phyloP scores from a whole-genome alignment of 1,139 yeast species.

The Protomyces arabidopsidicola region DNA sequence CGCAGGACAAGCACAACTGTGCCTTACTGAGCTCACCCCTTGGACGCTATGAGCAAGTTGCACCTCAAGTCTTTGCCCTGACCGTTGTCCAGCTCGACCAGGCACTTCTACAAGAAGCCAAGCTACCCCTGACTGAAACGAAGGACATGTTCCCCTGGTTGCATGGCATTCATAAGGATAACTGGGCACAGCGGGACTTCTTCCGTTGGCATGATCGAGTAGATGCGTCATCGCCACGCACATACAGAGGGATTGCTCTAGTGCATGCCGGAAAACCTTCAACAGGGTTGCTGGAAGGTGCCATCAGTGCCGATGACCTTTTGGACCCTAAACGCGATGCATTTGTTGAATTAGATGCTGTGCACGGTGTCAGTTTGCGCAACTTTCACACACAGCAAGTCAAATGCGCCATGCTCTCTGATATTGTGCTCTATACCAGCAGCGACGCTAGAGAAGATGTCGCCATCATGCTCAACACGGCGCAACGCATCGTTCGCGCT shows the following conservation, averaged over 20 bases:
- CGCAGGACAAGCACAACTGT: not conserved
- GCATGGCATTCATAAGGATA: conserved; percentile 54
- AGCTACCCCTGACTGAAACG: conserved; percentile 61
- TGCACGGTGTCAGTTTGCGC: conserved; percentile 62
- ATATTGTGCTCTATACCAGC: conserved; percentile 58
- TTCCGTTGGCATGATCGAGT: conserved; percentile 25
- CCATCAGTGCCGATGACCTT: conserved; percentile 58
- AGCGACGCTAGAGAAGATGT: conserved; percentile 33
- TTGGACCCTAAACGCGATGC: conserved; percentile 41
- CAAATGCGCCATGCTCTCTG: conserved; percentile 63
- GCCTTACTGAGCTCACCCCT: not conserved
- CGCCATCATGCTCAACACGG: conserved; percentile 27
- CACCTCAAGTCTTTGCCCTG: conserved; percentile 35
- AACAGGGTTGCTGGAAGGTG: conserved; percentile 54
- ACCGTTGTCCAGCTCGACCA: conserved; percentile 36
- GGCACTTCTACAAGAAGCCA: conserved; percentile 38
- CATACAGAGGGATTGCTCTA: conserved; percentile 2
- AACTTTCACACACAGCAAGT: conserved; percentile 75
- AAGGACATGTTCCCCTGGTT: conserved; percentile 81
- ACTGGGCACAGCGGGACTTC: conserved; percentile 39
- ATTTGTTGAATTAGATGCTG: conserved; percentile 59
- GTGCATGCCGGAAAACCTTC: not conserved
- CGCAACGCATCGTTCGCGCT: conserved; percentile 7
- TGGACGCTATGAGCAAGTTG: not conserved
- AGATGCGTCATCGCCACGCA: conserved; percentile 1